A percentile compares a stretch with the other conserved stretches of the same genome.
phyloP scores from a whole-genome alignment of 78 protist species.

The Corallochytrium limacisporum region DNA sequence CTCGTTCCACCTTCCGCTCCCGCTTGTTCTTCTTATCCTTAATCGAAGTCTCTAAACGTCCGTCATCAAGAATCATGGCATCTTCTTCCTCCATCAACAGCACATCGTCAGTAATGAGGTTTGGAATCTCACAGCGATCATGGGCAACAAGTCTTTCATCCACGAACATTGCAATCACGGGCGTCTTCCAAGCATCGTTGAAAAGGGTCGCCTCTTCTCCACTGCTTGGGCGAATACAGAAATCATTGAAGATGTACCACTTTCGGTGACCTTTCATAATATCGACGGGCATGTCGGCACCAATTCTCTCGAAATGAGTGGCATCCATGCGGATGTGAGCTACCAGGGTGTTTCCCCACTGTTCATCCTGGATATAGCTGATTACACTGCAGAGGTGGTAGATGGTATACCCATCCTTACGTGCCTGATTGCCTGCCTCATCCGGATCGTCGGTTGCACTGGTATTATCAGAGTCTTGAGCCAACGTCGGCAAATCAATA shows the following conservation, averaged over 20 bases:
- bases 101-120: background rate
- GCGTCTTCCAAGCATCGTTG: background rate
- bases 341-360: too few relatives aligned
- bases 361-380: too few relatives aligned
- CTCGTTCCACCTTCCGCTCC: background rate
- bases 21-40: too few relatives aligned
- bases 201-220: conserved; percentile 23
- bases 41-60: too few relatives aligned
- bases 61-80: background rate
- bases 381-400: too few relatives aligned
- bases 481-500: too few relatives aligned
- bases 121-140: background rate
- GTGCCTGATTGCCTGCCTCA: too few relatives aligned
- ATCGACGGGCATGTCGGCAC: background rate
- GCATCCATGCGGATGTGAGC: background rate
- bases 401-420: too few relatives aligned
- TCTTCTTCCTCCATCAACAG: too few relatives aligned
- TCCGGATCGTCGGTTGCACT: too few relatives aligned
- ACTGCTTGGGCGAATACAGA: conserved; percentile 12
- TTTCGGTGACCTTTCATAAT: too few relatives aligned
- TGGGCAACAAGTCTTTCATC: background rate
- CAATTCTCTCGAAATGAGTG: background rate
- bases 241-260: conserved; percentile 60
- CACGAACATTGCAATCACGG: background rate
- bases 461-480: too few relatives aligned